A percentile compares a stretch with the other conserved stretches of the same genome.
Evolutionary conservation across 805 yeast species (phyloP).

Genomic region (Monosporozyma yasuniensis): DNA sequence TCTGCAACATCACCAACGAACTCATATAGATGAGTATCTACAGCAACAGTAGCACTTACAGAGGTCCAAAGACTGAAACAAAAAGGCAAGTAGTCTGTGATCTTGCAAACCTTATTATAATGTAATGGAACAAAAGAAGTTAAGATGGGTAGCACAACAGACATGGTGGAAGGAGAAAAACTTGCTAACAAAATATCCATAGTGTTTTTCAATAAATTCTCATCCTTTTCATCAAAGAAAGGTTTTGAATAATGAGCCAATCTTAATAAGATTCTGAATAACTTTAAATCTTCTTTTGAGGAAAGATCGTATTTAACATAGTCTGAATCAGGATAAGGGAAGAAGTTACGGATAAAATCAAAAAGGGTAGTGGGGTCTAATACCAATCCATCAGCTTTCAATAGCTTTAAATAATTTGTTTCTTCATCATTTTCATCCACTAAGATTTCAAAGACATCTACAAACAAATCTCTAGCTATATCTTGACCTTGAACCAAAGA

Average conservation of each 20-base stretch:
- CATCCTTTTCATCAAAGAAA: constrained; percentile 42
- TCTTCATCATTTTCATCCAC: constrained; percentile 34
- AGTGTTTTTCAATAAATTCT: constrained; percentile 35
- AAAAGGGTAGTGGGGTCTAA: constrained; percentile 32
- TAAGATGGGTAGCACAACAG: constrained; percentile 43
- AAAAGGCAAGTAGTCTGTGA: constrained; percentile 52
- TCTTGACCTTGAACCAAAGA: constrained; percentile 66
- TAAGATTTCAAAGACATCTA: constrained; percentile 50
- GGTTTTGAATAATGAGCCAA: constrained; percentile 46
- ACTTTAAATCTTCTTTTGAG: constrained; percentile 36
- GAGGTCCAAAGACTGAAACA: constrained; percentile 67
- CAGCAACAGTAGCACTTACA: constrained; percentile 37
- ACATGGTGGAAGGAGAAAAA: constrained; percentile 46
- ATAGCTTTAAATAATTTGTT: constrained; percentile 25
- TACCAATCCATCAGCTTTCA: constrained; percentile 24
- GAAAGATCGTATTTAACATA: constrained; percentile 33
- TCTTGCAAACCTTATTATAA: constrained; percentile 30
- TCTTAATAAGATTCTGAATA: constrained; percentile 40
- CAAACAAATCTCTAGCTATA: constrained; percentile 49
- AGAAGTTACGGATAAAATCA: constrained; percentile 28
- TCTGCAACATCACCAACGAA: constrained; percentile 55
- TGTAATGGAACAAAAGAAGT: constrained; percentile 44
- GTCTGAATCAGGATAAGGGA: constrained; percentile 42
- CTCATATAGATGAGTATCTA: constrained; percentile 58
- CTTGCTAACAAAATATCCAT: constrained; percentile 44